Conservation (phyloP, 2,329 filamentous ascomycete species). For the Neurospora crassa region DNA sequence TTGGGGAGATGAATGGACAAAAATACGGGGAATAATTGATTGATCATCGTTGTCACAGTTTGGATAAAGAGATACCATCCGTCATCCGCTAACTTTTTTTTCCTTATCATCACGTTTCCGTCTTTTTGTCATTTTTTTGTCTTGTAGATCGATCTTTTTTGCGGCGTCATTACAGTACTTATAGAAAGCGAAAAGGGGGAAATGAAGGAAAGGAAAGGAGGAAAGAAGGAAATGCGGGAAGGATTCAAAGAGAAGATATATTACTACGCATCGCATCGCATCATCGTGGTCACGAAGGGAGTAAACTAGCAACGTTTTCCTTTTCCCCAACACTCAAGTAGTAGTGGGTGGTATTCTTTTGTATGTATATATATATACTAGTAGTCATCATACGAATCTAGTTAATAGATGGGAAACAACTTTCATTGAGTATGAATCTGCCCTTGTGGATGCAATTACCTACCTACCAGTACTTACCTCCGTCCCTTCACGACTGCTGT, state of each 20-base stretch:
- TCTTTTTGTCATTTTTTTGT: not conserved
- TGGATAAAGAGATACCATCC: not conserved
- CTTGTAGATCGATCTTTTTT: not conserved
- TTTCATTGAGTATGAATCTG: not conserved
- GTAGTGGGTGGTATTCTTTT: not conserved
- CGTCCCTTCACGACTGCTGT: too few relatives aligned
- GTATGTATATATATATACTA: not conserved
- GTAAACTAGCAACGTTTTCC: not conserved
- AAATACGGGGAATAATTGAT: not conserved
- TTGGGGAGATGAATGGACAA: not conserved
- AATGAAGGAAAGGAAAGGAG: not conserved
- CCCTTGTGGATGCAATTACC: too few relatives aligned
- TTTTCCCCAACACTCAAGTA: not conserved
- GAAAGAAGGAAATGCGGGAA: not conserved
- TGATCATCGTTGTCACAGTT: not conserved
- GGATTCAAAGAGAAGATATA: not conserved
- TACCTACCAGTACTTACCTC: too few relatives aligned
- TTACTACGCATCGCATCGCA: not conserved
- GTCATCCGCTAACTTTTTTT: not conserved
- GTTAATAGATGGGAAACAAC: not conserved
- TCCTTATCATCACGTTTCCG: not conserved
- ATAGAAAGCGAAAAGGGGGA: not conserved
- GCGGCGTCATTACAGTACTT: not conserved
- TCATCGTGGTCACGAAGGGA: not conserved
- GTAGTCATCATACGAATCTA: not conserved